Conservation (phyloP, 495 filamentous ascomycete genomes). For the Penicillium paxilli region DNA sequence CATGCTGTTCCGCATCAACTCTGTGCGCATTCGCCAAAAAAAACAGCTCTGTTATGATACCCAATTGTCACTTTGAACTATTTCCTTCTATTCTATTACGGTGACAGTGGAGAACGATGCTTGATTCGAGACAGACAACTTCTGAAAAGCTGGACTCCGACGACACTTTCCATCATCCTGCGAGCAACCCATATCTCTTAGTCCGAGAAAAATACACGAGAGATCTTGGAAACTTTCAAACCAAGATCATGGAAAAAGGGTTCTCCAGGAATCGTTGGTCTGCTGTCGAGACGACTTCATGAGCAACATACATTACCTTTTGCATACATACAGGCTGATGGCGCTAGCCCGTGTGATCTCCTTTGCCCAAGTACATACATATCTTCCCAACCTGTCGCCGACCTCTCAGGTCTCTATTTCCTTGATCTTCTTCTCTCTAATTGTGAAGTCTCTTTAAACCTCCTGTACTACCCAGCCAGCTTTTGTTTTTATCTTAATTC, state of each 20-base stretch:
- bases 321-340: conserved; percentile 15
- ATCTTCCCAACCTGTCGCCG: conserved; percentile 3
- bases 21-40: conserved; percentile 35
- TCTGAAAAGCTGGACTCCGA: neutral
- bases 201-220: neutral
- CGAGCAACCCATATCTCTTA: neutral
- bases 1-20: conserved; percentile 30
- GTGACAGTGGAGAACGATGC: conserved; percentile 12
- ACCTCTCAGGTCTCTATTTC: neutral
- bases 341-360: conserved; percentile 5
- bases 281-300: conserved; percentile 18
- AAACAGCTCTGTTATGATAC: conserved; percentile 48
- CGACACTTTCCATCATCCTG: neutral
- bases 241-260: neutral
- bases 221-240: conserved; percentile 1
- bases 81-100: conserved; percentile 27
- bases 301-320: conserved; percentile 20
- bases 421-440: conserved; percentile 10
- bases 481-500: conserved; percentile 11
- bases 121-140: conserved; percentile 2
- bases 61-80: conserved; percentile 38
- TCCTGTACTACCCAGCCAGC: conserved; percentile 14
- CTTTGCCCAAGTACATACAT: conserved; percentile 15
- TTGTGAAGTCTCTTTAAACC: conserved; percentile 8
- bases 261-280: conserved; percentile 2